Evolutionary conservation across 495 filamentous ascomycete species (phyloP).

Genomic region (Astrothelium macrocarpum): DNA sequence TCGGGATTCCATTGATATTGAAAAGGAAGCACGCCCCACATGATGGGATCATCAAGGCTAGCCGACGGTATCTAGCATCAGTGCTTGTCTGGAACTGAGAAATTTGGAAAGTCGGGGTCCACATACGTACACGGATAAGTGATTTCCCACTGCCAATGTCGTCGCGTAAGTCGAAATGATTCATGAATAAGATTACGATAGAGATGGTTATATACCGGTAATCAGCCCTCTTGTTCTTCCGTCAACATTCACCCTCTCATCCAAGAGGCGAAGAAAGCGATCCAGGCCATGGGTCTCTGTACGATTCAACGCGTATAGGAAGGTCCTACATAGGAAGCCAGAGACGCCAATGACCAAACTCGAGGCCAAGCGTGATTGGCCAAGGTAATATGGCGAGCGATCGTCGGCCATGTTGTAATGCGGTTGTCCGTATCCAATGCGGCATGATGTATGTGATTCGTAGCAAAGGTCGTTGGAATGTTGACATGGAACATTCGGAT

Average conservation of each 20-base stretch:
- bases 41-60: constrained; percentile 86
- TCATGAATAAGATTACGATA: constrained; percentile 7
- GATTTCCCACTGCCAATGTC: constrained; percentile 70
- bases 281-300: constrained; percentile 61
- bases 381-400: constrained; percentile 15
- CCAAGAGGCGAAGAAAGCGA: constrained; percentile 63
- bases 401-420: not conserved
- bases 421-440: not conserved
- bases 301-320: constrained; percentile 29
- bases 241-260: constrained; percentile 58
- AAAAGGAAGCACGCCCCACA: constrained; percentile 80
- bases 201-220: constrained; percentile 52
- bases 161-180: constrained; percentile 2
- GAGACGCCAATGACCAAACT: constrained; percentile 26
- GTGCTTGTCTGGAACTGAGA: not conserved
- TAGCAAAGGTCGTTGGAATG: not conserved
- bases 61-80: constrained; percentile 8
- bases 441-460: not conserved
- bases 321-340: constrained; percentile 27
- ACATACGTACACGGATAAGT: constrained; percentile 84
- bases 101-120: constrained; percentile 6
- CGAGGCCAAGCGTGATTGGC: constrained; percentile 26
- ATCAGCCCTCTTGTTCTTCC: constrained; percentile 66
- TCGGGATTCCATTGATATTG: constrained; percentile 56
- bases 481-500: not conserved